A percentile compares a stretch with the other conserved stretches of the same genome.
These are phyloP conservation scores for Botrytis tulipae DNA, from an alignment of 2,329 filamentous ascomycete genomes.

Conservation along the genomic window DNA sequence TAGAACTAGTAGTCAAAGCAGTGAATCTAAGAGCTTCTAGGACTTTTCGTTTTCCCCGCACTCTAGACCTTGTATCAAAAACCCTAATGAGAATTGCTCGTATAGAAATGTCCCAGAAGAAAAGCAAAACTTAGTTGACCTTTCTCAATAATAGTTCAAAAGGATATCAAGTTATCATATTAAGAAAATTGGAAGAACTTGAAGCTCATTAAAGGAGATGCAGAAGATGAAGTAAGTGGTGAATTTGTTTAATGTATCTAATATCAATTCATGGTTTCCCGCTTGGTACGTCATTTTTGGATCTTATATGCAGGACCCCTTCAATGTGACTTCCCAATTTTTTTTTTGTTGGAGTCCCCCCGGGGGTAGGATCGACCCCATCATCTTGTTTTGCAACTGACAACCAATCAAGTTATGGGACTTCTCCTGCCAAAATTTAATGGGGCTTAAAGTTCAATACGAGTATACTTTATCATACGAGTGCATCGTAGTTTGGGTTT, in stretches of 20 bases:
- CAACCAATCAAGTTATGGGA: not conserved
- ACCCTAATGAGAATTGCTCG: not conserved
- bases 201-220: not conserved
- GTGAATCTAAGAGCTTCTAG: not conserved
- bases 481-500: not conserved
- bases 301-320: conserved; percentile 2
- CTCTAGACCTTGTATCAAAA: not conserved
- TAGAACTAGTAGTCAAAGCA: not conserved
- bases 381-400: not conserved
- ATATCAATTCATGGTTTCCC: not conserved
- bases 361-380: not conserved
- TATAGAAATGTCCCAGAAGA: not conserved
- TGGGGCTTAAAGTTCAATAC: not conserved
- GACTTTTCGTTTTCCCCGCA: not conserved
- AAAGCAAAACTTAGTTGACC: not conserved
- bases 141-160: not conserved
- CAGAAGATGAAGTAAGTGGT: not conserved
- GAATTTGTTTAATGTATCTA: not conserved
- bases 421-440: not conserved
- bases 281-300: not conserved
- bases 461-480: not conserved
- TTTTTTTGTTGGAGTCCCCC: not conserved
- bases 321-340: not conserved
- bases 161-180: not conserved
- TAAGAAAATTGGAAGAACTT: not conserved